Evolutionary conservation across 495 filamentous ascomycete species (phyloP), one percentile per base, ranked within the genome.

Genomic region (Alectoria sarmentosa): DNA sequence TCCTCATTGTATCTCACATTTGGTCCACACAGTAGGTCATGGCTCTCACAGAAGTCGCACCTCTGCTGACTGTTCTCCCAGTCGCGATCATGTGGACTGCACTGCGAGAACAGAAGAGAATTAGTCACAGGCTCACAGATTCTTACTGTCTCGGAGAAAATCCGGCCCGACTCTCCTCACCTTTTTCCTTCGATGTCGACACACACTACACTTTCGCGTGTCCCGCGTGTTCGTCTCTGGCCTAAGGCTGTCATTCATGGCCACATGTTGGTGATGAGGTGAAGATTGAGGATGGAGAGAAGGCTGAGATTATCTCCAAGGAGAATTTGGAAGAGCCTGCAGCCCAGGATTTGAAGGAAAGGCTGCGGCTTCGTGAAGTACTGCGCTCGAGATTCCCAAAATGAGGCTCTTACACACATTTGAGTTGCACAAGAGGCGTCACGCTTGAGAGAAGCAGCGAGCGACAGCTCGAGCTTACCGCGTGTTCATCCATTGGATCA

Each of bases 151-250:
- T 34, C 49, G 26, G 49, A 2, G 30, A 54, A 30, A 54, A 32
- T 10, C 49, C 49, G 49, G 49, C 26, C 49, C 49, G 4, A 28
- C 21, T 28, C 23, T 49, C 7, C 28, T 58, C 28, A 28, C 58
- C 58, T 60, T 42, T 14, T 23, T 39, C 41, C 13, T 60, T 2
- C 41, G 23, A 14, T 60, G 58, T 39, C 58, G 17, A n/a, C 58
- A 60, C 11, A 23, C 58, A 11, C 34, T 60, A n/a, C 58, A 60
- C 58, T 41, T 60, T 14, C 15, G 17, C 37, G 14, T 8, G 14
- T 60, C 37, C 10, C 58, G 58, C 17, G n/a, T 60, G n/a, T 44
- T 60, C 58, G 42, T 60, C 41, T n/a, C 58, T 60, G 26, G 34
- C 17, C 26, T 8, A 28, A n/a, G 21, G 58, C 0, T 60, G 58